phyloP scores from a whole-genome alignment of 164 flowering plant genomes.

The Piper longum region DNA sequence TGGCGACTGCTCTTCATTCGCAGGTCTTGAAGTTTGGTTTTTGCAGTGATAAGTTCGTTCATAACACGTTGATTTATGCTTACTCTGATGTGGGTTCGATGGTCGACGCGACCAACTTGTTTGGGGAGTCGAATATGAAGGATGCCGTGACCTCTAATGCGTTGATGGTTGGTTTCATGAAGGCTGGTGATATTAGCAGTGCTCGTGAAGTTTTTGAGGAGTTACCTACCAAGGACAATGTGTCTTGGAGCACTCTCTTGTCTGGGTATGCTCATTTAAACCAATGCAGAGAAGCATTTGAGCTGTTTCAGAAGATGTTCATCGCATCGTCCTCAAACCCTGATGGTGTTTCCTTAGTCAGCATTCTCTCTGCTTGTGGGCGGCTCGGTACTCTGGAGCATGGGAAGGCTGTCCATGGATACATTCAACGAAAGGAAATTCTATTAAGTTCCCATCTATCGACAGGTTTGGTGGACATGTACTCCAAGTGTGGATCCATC shows the following conservation, averaged over 20 bases:
- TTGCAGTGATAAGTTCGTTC: slow-evolving; percentile 24
- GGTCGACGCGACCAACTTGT: slow-evolving; percentile 24
- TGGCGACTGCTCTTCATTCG: slow-evolving; percentile 31
- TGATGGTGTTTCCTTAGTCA: slow-evolving; percentile 37
- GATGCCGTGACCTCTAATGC: slow-evolving; percentile 54
- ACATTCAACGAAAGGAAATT: slow-evolving; percentile 21
- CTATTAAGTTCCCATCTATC: slow-evolving; percentile 27
- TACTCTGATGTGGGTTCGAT: slow-evolving; percentile 21
- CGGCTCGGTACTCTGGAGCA: slow-evolving; percentile 42
- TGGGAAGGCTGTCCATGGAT: slow-evolving; percentile 38
- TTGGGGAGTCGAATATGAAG: slow-evolving; percentile 20
- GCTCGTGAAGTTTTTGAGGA: slow-evolving; percentile 41
- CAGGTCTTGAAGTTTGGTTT: slow-evolving; percentile 42
- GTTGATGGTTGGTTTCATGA: slow-evolving; percentile 44
- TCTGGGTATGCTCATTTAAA: slow-evolving; percentile 43
- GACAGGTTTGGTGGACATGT: slow-evolving; percentile 66
- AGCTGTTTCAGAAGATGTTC: slow-evolving; percentile 36
- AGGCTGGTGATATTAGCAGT: slow-evolving; percentile 24
- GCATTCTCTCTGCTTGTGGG: slow-evolving; percentile 61
- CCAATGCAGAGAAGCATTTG: slow-evolving; percentile 29
- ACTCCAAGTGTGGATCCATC: slow-evolving; percentile 69
- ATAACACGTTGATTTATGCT: slow-evolving; percentile 32
- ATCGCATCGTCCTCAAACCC: slow-evolving; percentile 14
- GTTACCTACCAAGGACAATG: slow-evolving; percentile 38
- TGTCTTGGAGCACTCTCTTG: slow-evolving; percentile 60